Evolutionary conservation across 2,329 filamentous ascomycete genomes (phyloP).

Genomic region (Talaromyces marneffei): DNA sequence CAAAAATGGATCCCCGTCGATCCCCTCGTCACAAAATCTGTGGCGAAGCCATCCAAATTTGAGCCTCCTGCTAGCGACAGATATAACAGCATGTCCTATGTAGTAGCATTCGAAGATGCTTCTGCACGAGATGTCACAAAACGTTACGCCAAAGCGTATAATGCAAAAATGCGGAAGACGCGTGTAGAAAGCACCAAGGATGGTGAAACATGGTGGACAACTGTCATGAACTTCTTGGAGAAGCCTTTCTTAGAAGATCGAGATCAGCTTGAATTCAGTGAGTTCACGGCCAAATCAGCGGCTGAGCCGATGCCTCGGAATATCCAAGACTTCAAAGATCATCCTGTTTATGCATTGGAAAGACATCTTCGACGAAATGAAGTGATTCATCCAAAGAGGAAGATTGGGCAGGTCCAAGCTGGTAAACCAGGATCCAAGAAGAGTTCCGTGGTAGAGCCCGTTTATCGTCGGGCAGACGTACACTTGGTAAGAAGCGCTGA

Average conservation of each 20-base stretch:
- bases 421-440: slow-evolving; percentile 39
- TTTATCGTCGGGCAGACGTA: slow-evolving; percentile 79
- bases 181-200: slow-evolving; percentile 65
- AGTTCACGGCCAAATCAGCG: slow-evolving; percentile 64
- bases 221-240: slow-evolving; percentile 38
- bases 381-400: slow-evolving; percentile 65
- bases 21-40: slow-evolving; percentile 70
- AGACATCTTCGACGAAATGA: slow-evolving; percentile 79
- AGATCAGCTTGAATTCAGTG: slow-evolving; percentile 77
- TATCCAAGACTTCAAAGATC: slow-evolving; percentile 79
- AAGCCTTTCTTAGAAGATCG: slow-evolving; percentile 52
- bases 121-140: slow-evolving; percentile 77
- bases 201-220: slow-evolving; percentile 53
- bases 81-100: slow-evolving; percentile 74
- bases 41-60: slow-evolving; percentile 68
- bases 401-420: slow-evolving; percentile 69
- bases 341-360: slow-evolving; percentile 77
- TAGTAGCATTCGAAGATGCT: slow-evolving; percentile 77
- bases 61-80: slow-evolving; percentile 77
- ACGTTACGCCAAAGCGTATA: slow-evolving; percentile 81
- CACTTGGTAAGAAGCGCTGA: slow-evolving; percentile 70
- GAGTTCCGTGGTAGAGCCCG: slow-evolving; percentile 61
- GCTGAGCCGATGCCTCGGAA: slow-evolving; percentile 81
- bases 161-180: slow-evolving; percentile 76
- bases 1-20: slow-evolving; percentile 92